Evolutionary conservation across 2,329 filamentous ascomycete species (phyloP), one percentile per base, ranked within the genome.

Genomic region (Scedosporium apiospermum): DNA sequence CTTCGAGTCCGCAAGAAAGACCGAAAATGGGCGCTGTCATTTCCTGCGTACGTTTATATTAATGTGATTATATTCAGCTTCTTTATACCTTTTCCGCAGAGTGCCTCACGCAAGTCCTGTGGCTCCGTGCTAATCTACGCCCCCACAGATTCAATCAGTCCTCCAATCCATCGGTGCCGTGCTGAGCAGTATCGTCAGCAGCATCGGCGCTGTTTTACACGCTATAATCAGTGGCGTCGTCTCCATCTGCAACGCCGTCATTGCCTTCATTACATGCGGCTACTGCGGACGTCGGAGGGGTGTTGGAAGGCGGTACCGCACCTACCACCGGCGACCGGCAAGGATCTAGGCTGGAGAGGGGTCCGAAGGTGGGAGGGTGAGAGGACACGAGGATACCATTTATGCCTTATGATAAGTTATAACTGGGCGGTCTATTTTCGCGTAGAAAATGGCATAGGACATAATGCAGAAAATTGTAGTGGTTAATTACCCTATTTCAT

Each of bases 1-100:
- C 30, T 34, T 9, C 7, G 6, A 34, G 30, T 34, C 30, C 30
- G 30, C 6, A 6, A 34, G 30, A 1, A 34, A 1, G 1, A 1
- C 30, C 6, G 7, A 53, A 21, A 18, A 93, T 95, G 90, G 90
- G 90, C 78, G 89, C 88, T 75, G 87, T 95, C 71, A 80, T 91
- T 68, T 93, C 89, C 73, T 93, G 90, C 73, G 90, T 93, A 90
- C 71, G 89, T 83, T 34, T 9, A 34, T 9, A 5, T n/a, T n/a
- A n/a, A n/a, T 34, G 7, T 3, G 30, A 34, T 34, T 34, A 62
- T n/a, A 26, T 34, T 51, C 53, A 57, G 49, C 14, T 6, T 18
- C n/a, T n/a, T n/a, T n/a, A n/a, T 6, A 23, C 26, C 12, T 6
- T 26, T 38, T 46, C 16, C 62, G 18, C 34, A 44, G 9, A 34